Evolutionary conservation across 306 rosid genomes (phyloP).

Genomic region (Vigna angularis): DNA sequence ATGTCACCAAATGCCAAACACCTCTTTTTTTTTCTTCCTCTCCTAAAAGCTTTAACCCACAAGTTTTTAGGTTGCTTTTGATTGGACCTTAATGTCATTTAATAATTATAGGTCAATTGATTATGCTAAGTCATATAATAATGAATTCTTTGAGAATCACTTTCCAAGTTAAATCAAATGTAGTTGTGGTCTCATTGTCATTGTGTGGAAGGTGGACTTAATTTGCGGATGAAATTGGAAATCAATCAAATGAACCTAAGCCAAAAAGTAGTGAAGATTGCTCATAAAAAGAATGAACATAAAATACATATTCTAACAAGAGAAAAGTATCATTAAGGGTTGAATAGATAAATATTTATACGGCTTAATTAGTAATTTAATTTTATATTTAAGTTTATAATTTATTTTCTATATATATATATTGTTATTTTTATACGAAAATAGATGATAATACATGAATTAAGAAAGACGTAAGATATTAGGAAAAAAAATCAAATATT

Average conservation of each 20-base stretch:
- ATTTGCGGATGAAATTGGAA: constrained; percentile 43
- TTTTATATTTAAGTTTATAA: too few relatives aligned
- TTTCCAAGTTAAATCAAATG: constrained; percentile 16
- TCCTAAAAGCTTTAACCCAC: not conserved
- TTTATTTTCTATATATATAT: too few relatives aligned
- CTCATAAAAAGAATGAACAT: not conserved
- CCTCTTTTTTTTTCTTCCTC: not conserved
- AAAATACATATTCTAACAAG: too few relatives aligned
- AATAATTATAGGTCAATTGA: not conserved
- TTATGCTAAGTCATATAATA: not conserved
- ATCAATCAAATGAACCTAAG: not conserved
- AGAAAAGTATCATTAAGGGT: too few relatives aligned
- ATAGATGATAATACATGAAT: too few relatives aligned
- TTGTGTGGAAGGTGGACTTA: constrained; percentile 24
- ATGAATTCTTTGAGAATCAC: not conserved
- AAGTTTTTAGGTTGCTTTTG: not conserved
- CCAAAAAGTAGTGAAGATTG: not conserved
- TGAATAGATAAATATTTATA: too few relatives aligned
- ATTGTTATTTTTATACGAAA: too few relatives aligned
- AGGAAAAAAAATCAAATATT: too few relatives aligned
- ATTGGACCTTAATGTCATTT: constrained; percentile 5
- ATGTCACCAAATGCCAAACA: not conserved
- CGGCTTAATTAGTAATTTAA: too few relatives aligned
- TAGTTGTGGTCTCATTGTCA: constrained; percentile 38
- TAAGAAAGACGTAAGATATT: too few relatives aligned